Evolutionary conservation across 2,329 filamentous ascomycete genomes (phyloP).

Genomic region (Chaetoscypha palmicola): DNA sequence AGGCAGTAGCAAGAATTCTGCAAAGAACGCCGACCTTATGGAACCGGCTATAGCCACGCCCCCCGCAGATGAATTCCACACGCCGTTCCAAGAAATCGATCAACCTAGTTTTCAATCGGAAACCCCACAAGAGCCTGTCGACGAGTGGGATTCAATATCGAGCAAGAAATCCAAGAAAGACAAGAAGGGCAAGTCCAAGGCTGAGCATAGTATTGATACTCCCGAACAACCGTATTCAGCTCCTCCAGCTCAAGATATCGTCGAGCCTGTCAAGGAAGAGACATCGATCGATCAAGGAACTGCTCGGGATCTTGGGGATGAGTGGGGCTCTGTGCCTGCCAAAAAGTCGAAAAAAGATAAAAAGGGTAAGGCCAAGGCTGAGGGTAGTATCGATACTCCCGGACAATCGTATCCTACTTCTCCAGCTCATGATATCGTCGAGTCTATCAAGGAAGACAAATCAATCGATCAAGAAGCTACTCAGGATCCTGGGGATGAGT

Average conservation of each 20-base stretch:
- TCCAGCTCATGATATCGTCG: not conserved
- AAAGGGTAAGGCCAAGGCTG: not conserved
- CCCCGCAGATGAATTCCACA: too few relatives aligned
- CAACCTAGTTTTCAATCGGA: not conserved
- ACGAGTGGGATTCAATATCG: slow-evolving; percentile 2
- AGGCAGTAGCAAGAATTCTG: too few relatives aligned
- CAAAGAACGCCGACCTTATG: too few relatives aligned
- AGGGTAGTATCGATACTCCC: not conserved
- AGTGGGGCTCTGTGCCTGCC: not conserved
- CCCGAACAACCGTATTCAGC: slow-evolving; percentile 1
- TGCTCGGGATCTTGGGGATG: not conserved
- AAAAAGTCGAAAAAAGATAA: slow-evolving; percentile 14
- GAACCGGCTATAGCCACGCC: too few relatives aligned
- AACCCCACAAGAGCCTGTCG: not conserved
- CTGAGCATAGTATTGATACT: slow-evolving; percentile 8
- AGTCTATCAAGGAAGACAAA: too few relatives aligned
- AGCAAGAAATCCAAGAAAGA: slow-evolving; percentile 15
- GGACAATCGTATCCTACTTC: not conserved
- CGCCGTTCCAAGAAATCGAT: too few relatives aligned
- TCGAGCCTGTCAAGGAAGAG: not conserved
- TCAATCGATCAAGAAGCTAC: too few relatives aligned
- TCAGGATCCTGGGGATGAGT: too few relatives aligned
- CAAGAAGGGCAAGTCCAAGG: slow-evolving; percentile 16
- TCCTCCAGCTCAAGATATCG: not conserved
- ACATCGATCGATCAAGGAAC: not conserved